A percentile compares a stretch with the other conserved stretches of the same genome.
These are phyloP conservation scores for Cryptococcus jaspeensis DNA, from an alignment of 1,284 basidiomycete genomes.

Conservation along the genomic window DNA sequence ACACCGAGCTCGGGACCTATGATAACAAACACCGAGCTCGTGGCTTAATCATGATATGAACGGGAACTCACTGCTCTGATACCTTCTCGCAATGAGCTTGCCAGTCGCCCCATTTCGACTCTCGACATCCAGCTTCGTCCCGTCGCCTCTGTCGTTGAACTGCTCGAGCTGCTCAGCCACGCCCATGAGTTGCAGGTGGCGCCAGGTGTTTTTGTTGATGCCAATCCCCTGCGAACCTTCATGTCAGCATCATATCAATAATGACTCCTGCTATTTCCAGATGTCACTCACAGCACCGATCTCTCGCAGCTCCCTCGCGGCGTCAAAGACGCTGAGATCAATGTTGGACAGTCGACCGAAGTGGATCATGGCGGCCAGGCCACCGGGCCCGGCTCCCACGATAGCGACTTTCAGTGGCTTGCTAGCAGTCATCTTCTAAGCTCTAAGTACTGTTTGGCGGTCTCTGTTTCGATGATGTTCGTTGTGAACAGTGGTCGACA, in stretches of 20 bases:
- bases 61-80: conserved; percentile 9
- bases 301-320: conserved; percentile 22
- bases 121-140: conserved; percentile 6
- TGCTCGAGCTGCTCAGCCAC: conserved; percentile 13
- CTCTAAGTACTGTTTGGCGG: no score
- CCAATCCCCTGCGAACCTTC: conserved; percentile 23
- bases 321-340: conserved; percentile 18
- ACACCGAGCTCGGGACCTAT: no score
- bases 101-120: conserved; percentile 13
- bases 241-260: not conserved
- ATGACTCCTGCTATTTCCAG: no score
- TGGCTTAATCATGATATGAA: not conserved
- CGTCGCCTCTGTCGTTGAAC: conserved; percentile 3
- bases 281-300: conserved; percentile 24
- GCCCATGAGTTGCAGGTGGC: conserved; percentile 16
- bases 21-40: no score
- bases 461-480: not conserved
- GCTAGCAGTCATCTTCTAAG: conserved; percentile 8
- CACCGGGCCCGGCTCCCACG: conserved; percentile 26
- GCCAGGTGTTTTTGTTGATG: conserved; percentile 25
- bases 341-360: conserved; percentile 13
- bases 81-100: conserved; percentile 7
- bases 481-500: not conserved
- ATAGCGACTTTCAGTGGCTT: conserved; percentile 16
- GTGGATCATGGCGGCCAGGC: conserved; percentile 18